These are phyloP conservation scores for Eucalyptus caleyi DNA, from an alignment of 345 rosid genomes.

Conservation along the genomic window DNA sequence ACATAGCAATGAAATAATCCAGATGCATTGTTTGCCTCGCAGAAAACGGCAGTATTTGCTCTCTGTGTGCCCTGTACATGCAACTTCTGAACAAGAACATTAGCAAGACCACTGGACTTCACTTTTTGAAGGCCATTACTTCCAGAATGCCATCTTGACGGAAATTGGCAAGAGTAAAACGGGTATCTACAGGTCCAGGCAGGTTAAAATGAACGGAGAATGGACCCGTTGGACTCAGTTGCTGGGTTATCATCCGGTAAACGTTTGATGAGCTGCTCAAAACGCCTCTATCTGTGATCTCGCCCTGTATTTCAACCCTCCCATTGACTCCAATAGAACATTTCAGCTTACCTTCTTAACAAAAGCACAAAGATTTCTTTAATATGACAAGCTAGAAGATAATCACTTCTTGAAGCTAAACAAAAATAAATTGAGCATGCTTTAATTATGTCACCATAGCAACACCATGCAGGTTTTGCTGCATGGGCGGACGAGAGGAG, in stretches of 20 bases:
- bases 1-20: neutral
- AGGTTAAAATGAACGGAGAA: slow-evolving; percentile 47
- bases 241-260: slow-evolving; percentile 36
- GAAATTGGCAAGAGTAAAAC: slow-evolving; percentile 27
- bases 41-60: neutral
- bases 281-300: slow-evolving; percentile 16
- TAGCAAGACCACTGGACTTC: neutral
- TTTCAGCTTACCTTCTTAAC: neutral
- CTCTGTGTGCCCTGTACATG: neutral
- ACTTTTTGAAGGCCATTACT: slow-evolving; percentile 39
- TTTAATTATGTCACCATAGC: neutral
- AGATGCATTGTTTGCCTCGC: neutral
- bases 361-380: neutral
- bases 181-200: slow-evolving; percentile 76
- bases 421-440: neutral
- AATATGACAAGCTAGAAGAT: neutral
- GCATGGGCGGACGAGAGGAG: neutral
- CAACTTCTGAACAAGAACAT: neutral
- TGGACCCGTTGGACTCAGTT: slow-evolving; percentile 43
- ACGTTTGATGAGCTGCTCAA: slow-evolving; percentile 7
- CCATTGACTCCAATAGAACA: slow-evolving; percentile 15
- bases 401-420: neutral
- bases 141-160: slow-evolving; percentile 56
- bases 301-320: slow-evolving; percentile 43
- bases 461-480: neutral